Evolutionary conservation across 768 basidiomycete genomes (phyloP).

Genomic region (Podaxis carcinomalis): DNA sequence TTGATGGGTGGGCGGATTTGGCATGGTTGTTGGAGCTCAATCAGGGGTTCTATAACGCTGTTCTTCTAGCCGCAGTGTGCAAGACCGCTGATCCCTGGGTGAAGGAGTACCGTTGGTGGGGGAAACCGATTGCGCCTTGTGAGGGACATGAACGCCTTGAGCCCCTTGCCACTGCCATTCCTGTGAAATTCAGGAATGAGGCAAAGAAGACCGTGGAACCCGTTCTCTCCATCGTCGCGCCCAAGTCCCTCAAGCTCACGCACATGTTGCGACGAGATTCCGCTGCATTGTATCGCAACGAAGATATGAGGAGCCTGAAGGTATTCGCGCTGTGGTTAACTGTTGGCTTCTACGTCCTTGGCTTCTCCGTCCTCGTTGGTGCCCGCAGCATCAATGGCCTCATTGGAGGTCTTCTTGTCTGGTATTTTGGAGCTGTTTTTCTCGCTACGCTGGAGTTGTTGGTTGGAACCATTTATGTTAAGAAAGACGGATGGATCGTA

Average conservation of each 20-base stretch:
- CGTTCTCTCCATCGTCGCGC: slow-evolving; percentile 12
- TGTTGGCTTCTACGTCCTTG: neutral
- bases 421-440: neutral
- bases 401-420: neutral
- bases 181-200: neutral
- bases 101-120: slow-evolving; percentile 11
- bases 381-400: neutral
- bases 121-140: slow-evolving; percentile 5
- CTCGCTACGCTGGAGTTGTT: neutral
- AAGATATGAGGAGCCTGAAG: neutral
- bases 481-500: slow-evolving; percentile 11
- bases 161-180: slow-evolving; percentile 7
- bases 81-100: slow-evolving; percentile 6
- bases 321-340: neutral
- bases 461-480: slow-evolving; percentile 10
- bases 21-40: slow-evolving; percentile 24
- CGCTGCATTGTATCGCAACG: neutral
- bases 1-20: slow-evolving; percentile 21
- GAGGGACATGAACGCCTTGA: slow-evolving; percentile 11
- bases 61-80: slow-evolving; percentile 21
- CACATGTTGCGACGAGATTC: slow-evolving; percentile 9
- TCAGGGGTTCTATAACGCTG: slow-evolving; percentile 23
- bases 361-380: neutral
- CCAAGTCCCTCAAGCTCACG: slow-evolving; percentile 10
- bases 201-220: neutral